These are phyloP conservation scores for Xerocomellus intermedius DNA, from an alignment of 768 basidiomycete species.

Conservation along the genomic window DNA sequence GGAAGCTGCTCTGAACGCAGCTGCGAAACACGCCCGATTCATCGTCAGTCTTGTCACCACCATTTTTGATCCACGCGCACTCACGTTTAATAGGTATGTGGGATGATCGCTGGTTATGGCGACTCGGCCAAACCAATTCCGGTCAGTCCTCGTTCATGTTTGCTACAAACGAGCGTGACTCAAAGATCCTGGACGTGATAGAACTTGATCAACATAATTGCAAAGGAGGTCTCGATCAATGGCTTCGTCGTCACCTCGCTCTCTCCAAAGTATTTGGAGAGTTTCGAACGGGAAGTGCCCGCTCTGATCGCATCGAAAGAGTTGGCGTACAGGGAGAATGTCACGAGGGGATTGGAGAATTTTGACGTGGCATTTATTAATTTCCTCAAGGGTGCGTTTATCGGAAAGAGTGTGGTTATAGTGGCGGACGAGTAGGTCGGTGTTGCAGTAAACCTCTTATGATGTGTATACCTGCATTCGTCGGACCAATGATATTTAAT, in stretches of 20 bases:
- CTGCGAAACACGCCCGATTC: conserved; percentile 47
- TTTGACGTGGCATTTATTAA: conserved; percentile 4
- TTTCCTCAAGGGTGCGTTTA: conserved; percentile 10
- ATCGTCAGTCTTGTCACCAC: conserved; percentile 30
- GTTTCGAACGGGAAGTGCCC: conserved; percentile 44
- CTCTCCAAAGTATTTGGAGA: conserved; percentile 35
- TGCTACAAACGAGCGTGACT: neutral
- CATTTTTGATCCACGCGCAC: neutral
- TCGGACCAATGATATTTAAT: neutral
- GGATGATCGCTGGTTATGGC: conserved; percentile 9
- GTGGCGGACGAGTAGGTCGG: conserved; percentile 3
- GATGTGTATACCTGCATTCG: neutral
- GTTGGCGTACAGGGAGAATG: conserved; percentile 46
- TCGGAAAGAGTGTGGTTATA: conserved; percentile 7
- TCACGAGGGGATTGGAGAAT: conserved; percentile 44
- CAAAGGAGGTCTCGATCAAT: conserved; percentile 41
- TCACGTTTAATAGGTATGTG: conserved; percentile 32
- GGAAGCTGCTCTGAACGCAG: conserved; percentile 51
- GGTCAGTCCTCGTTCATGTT: neutral
- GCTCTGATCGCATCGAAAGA: conserved; percentile 43
- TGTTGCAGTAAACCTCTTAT: neutral
- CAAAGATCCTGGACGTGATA: conserved; percentile 5
- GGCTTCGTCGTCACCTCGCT: conserved; percentile 41
- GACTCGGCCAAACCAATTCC: neutral
- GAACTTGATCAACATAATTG: conserved; percentile 40